Evolutionary conservation across 2,329 filamentous ascomycete genomes (phyloP), one percentile per base, ranked within the genome.

Genomic region (Bipolaris bicolor): DNA sequence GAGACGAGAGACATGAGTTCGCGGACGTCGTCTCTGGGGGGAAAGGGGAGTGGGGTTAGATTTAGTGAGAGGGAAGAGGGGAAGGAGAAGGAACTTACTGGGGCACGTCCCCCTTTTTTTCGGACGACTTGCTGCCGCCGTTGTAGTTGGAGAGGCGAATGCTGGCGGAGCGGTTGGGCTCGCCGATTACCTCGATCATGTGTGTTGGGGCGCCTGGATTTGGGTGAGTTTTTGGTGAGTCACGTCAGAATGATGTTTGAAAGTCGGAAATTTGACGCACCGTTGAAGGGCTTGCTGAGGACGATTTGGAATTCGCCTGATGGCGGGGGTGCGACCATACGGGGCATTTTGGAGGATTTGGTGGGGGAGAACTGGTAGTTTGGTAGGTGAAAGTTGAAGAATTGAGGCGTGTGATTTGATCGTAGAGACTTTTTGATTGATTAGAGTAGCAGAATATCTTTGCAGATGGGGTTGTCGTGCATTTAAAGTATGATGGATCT

Each of bases 301-400:
- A 63, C 58, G 20, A 89, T 88, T 62, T 98, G 95, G 92, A 84
- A 86, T 59, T 88, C 94, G 56, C 88, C 90, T 58, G 88, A 91
- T 70, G 94, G 94, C 50, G 93, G 94, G 46, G 94, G 94, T 55
- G 94, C 66, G 26, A 66, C 62, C 62, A 62, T 61, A 51, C 63
- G 66, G 63, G 67, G 66, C 66, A 70, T 69, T 24, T 54, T 65
- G 50, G 34, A 5, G 47, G 36, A 26, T 11, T 24, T 20, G 4
- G 11, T 29, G 7, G 16, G 16, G 3, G 24, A 31, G n/a, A 43
- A 15, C 15, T n/a, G 16, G n/a, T 43, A 7, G 37, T 22, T 22
- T 33, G 11, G 13, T 34, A 11, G 16, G 39, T 29, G 31, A 26
- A 20, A 31, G 10, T 37, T 39, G 36, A 16, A 20, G 55, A 39